Evolutionary conservation across 2,329 filamentous ascomycete genomes (phyloP).

Genomic region (Fusarium paranaense): DNA sequence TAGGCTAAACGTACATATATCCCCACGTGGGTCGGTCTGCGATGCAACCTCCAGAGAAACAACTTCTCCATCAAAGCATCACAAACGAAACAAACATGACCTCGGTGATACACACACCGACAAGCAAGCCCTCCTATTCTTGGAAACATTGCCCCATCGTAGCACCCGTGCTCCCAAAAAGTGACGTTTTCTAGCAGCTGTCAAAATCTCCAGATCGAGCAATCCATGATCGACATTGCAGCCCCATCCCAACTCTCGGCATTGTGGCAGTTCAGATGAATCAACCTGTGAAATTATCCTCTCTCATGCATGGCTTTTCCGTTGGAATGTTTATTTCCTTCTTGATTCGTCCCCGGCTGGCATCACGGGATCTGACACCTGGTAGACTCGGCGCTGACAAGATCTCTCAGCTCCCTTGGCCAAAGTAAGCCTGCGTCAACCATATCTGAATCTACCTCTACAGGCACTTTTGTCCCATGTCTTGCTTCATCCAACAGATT

Average conservation of each 20-base stretch:
- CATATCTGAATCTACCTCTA: neutral
- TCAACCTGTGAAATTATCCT: neutral
- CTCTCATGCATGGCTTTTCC: neutral
- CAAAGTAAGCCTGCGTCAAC: neutral
- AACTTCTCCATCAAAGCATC: neutral
- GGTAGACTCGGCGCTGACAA: neutral
- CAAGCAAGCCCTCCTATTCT: neutral
- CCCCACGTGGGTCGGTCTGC: neutral
- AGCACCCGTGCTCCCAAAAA: neutral
- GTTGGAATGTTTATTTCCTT: neutral
- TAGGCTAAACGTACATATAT: neutral
- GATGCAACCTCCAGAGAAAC: neutral
- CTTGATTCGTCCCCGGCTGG: neutral
- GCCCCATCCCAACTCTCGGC: neutral
- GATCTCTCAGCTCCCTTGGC: neutral
- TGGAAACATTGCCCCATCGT: neutral
- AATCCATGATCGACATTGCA: slow-evolving; percentile 17
- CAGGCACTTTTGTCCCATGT: neutral
- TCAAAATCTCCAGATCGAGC: neutral
- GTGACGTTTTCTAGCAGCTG: neutral
- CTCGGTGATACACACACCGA: neutral
- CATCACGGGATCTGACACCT: neutral
- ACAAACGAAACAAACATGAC: neutral
- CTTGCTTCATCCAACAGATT: neutral
- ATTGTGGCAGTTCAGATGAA: neutral